Conservation (phyloP, 805 yeast genomes). For the Barnettozyma sp. region DNA sequence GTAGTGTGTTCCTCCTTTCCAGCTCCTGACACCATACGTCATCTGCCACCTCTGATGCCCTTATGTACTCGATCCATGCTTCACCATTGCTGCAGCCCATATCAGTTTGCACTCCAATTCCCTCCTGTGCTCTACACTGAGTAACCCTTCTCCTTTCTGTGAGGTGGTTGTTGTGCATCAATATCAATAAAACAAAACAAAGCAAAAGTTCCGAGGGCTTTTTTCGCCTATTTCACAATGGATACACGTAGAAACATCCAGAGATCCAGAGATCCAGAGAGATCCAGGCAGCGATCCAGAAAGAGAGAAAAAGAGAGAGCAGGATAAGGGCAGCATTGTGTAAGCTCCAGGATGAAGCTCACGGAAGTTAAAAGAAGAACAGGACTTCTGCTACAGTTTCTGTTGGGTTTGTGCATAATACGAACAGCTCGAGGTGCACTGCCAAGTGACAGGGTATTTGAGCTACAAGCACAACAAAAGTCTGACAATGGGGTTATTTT, state of each 20-base stretch:
- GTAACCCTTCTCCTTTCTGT: slow-evolving; percentile 1
- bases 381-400: background rate
- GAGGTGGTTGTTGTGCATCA: background rate
- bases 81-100: slow-evolving; percentile 1
- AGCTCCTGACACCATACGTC: slow-evolving; percentile 12
- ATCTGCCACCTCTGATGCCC: slow-evolving; percentile 7
- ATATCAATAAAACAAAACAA: background rate
- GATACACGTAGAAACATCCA: too few relatives aligned
- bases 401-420: background rate
- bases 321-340: too few relatives aligned
- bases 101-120: too few relatives aligned
- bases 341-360: too few relatives aligned
- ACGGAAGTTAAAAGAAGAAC: slow-evolving; percentile 2
- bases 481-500: slow-evolving; percentile 35
- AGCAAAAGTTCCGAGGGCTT: background rate
- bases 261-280: too few relatives aligned
- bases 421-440: slow-evolving; percentile 10
- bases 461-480: slow-evolving; percentile 10
- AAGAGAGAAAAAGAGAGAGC: too few relatives aligned
- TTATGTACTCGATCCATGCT: slow-evolving; percentile 7
- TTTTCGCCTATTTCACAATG: too few relatives aligned
- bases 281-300: too few relatives aligned
- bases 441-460: slow-evolving; percentile 11
- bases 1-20: slow-evolving; percentile 16
- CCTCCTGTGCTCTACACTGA: too few relatives aligned